Percentiles rank a stretch among this genome's conserved stretches.
phyloP scores from a whole-genome alignment of 73 alveolate genomes.

The Tetrahymena malaccensis region DNA sequence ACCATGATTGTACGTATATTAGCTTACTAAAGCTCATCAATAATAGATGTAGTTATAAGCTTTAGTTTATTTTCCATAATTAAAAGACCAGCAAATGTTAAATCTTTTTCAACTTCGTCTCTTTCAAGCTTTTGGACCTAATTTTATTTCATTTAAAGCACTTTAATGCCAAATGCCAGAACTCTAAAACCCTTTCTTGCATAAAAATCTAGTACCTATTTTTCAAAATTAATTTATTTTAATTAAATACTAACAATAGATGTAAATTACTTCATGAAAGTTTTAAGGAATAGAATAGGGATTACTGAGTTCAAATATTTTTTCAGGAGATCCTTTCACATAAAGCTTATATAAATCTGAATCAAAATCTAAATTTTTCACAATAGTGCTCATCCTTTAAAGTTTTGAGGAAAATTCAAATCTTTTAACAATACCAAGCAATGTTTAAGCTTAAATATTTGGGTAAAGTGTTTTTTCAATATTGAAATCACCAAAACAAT shows the following conservation, averaged over 20 bases:
- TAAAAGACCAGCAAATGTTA: conserved; percentile 80
- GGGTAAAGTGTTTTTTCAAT: not conserved
- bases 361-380: conserved; percentile 35
- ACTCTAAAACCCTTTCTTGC: conserved; percentile 84
- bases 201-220: conserved; percentile 39
- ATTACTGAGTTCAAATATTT: conserved; percentile 63
- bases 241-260: not conserved
- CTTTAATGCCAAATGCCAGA: conserved; percentile 67
- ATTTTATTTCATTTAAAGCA: conserved; percentile 11
- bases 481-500: conserved; percentile 3
- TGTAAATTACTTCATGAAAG: conserved; percentile 51
- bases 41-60: conserved; percentile 68
- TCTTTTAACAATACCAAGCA: conserved; percentile 42
- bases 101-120: conserved; percentile 68
- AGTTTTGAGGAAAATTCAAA: conserved; percentile 65
- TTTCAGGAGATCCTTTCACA: conserved; percentile 82
- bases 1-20: conserved; percentile 80
- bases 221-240: no score
- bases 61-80: conserved; percentile 88
- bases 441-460: not conserved
- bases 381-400: conserved; percentile 48
- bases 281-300: conserved; percentile 63
- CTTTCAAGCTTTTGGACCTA: conserved; percentile 47
- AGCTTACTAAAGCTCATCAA: conserved; percentile 52
- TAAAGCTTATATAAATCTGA: conserved; percentile 40